Evolutionary conservation across 495 filamentous ascomycete species (phyloP).

Genomic region (Tuber aestivum): DNA sequence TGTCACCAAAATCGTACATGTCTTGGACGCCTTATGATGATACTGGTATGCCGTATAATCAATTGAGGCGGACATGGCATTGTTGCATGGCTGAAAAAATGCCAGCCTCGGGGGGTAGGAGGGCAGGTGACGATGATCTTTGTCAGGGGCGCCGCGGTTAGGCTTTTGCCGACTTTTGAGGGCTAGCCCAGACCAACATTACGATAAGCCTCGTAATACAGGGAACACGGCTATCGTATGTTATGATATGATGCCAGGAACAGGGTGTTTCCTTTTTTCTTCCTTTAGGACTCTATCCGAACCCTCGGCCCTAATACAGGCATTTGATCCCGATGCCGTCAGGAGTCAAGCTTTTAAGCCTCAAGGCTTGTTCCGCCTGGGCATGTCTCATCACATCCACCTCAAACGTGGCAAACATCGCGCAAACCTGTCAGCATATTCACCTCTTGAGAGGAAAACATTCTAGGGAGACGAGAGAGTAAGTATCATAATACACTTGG

Average conservation of each 20-base stretch:
- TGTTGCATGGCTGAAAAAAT: no score
- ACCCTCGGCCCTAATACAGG: background rate
- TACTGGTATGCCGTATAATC: no score
- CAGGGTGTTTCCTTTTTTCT: no score
- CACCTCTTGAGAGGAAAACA: background rate
- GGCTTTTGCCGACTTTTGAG: background rate
- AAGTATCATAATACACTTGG: background rate
- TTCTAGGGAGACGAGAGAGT: background rate
- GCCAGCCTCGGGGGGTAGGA: no score
- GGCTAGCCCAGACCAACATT: background rate
- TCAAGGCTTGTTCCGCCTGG: conserved; percentile 16
- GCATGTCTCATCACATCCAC: background rate
- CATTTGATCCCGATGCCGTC: background rate
- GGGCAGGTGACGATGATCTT: no score
- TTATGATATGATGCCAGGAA: no score
- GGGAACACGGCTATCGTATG: no score
- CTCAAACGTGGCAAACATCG: background rate
- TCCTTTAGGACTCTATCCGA: background rate
- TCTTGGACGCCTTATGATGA: no score
- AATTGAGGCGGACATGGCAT: no score
- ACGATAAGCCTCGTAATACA: background rate
- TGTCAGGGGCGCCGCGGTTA: no score
- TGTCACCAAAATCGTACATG: no score
- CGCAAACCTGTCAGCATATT: background rate
- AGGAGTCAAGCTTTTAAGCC: conserved; percentile 27